Base-by-base conservation (phyloP, 495 filamentous ascomycete genomes). In the Thermochaetoides thermophila region DNA sequence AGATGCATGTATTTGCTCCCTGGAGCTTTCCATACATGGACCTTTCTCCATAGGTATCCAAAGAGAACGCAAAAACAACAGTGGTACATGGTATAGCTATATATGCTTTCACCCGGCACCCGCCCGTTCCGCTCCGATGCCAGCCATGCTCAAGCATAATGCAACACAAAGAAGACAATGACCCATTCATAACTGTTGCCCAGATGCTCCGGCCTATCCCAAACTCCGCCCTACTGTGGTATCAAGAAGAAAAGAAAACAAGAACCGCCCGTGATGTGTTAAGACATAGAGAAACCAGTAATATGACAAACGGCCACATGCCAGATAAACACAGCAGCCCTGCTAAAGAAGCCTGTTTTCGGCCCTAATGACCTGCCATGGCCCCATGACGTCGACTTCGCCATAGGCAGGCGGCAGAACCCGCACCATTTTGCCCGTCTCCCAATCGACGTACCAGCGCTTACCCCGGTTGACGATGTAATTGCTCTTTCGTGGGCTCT, bases 401-500 rank as follows among this genome's bases (percentile, higher is more conserved):
- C 57, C 55, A 19, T 60, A 60, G 0, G 44, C 46, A 6, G 61
- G 48, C 23, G 61, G 61, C 18, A 56, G 43, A 27, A 60, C 54
- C 6, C 57, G 45, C 3, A 57, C 47, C 52, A 63, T 52, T 23
- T 45, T 43, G 4, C 61, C 61, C 29, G 60, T 62, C 14, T 31
- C 45, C 64, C 64, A 68, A 46, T 68, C 59, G 18, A 66, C 56
- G 17, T 51, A 53, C 59, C 61, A 66, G 36, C 52, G 50, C 37
- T 59, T 60, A 10, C 63, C 63, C 25, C 59, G 48, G 22, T 49
- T 44, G 27, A 68, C 56, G 17, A 68, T 45, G 13, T 64, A 50
- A 39, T 64, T 59, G 35, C 41, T 57, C 40, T 63, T 63, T 11
- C 63, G 42, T n/a, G 61, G 63, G 18, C 48, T 49, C 32, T 56